phyloP scores from a whole-genome alignment of 176 grass and related monocot species.

The Hsuehochloa calcarea region DNA sequence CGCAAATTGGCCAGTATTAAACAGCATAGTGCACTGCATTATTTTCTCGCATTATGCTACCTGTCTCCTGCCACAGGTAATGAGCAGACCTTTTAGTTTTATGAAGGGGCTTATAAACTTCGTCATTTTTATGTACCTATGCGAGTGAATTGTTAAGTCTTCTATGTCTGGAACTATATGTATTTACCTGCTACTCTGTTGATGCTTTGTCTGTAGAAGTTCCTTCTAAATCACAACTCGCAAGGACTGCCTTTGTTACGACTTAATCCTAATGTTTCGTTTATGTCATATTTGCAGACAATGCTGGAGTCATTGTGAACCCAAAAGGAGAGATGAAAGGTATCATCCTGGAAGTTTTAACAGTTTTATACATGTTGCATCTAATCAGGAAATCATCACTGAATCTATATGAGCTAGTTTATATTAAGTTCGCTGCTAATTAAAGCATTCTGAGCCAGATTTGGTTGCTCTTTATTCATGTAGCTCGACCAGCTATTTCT shows the following conservation, averaged over 20 bases:
- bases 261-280: neutral
- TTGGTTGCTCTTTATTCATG: neutral
- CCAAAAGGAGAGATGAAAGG: conserved; percentile 89
- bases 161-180: neutral
- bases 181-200: conserved; percentile 14
- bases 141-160: neutral
- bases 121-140: neutral
- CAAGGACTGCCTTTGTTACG: neutral
- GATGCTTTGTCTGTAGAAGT: neutral
- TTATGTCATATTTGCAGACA: conserved; percentile 42
- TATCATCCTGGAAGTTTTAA: neutral
- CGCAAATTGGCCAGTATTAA: conserved; percentile 40
- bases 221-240: neutral
- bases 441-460: neutral
- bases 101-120: neutral
- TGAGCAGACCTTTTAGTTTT: neutral
- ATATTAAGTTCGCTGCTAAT: neutral
- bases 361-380: neutral
- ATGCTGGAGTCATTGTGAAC: conserved; percentile 83
- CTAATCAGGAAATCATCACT: neutral
- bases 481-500: neutral
- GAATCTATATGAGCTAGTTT: neutral
- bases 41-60: conserved; percentile 29
- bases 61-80: conserved; percentile 36
- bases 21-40: conserved; percentile 31